Evolutionary conservation across 495 filamentous ascomycete genomes (phyloP).

Genomic region (Terfezia claveryi): DNA sequence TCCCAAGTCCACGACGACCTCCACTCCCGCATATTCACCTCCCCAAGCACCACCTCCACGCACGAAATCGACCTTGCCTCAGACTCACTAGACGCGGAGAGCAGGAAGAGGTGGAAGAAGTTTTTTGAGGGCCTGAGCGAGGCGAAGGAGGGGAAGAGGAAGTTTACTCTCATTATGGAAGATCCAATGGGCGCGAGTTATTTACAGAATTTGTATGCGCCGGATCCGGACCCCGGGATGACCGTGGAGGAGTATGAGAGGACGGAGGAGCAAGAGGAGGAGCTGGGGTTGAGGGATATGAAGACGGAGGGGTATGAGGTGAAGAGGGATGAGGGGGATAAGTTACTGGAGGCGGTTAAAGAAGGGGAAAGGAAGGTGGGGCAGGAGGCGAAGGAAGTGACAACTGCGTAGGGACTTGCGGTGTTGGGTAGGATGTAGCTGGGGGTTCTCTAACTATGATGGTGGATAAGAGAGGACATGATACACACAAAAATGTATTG

Average conservation of each 20-base stretch:
- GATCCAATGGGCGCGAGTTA: slow-evolving; percentile 85
- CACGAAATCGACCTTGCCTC: slow-evolving; percentile 23
- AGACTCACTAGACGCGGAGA: slow-evolving; percentile 44
- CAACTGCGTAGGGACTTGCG: not conserved
- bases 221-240: slow-evolving; percentile 58
- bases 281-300: slow-evolving; percentile 76
- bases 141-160: slow-evolving; percentile 60
- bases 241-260: slow-evolving; percentile 64
- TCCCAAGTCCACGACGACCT: slow-evolving; percentile 82
- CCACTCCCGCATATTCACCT: slow-evolving; percentile 62
- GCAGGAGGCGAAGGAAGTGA: not conserved
- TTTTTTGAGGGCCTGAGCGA: slow-evolving; percentile 58
- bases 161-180: slow-evolving; percentile 67
- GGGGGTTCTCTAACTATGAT: too few species aligned
- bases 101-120: slow-evolving; percentile 46
- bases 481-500: too few species aligned
- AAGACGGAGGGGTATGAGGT: slow-evolving; percentile 71
- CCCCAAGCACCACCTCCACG: slow-evolving; percentile 26
- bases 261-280: slow-evolving; percentile 76
- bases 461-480: too few species aligned
- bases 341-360: not conserved
- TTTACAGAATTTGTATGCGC: slow-evolving; percentile 61
- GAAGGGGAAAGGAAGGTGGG: not conserved
- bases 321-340: not conserved
- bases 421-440: too few species aligned